Conservation (phyloP, 2,329 filamentous ascomycete species). For the Fusarium pseudonygamai region DNA sequence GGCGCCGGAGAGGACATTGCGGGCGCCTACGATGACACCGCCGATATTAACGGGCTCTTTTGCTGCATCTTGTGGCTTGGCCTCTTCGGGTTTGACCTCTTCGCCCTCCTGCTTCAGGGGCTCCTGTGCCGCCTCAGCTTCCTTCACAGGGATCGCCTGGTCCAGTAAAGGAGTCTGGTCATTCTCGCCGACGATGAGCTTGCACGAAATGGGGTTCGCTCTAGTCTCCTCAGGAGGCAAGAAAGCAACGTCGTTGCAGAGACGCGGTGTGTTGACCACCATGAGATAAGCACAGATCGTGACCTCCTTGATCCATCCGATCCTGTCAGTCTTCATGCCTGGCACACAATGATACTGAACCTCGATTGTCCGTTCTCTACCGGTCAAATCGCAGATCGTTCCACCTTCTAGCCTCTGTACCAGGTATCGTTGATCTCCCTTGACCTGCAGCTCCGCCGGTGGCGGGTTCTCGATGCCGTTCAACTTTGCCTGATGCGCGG, state of each 20-base stretch:
- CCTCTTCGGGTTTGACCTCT: neutral
- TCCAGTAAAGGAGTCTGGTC: slow-evolving; percentile 52
- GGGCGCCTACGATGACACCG: slow-evolving; percentile 63
- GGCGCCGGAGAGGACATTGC: slow-evolving; percentile 57
- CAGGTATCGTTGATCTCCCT: slow-evolving; percentile 85
- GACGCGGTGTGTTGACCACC: slow-evolving; percentile 87
- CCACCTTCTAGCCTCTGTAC: slow-evolving; percentile 84
- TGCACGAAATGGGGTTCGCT: slow-evolving; percentile 80
- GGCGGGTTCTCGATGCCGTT: slow-evolving; percentile 45
- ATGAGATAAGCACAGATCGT: slow-evolving; percentile 93
- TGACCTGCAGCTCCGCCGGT: slow-evolving; percentile 76
- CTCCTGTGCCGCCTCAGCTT: slow-evolving; percentile 12
- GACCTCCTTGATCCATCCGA: slow-evolving; percentile 93
- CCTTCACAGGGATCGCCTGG: slow-evolving; percentile 46
- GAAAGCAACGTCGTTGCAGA: slow-evolving; percentile 90
- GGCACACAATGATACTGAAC: slow-evolving; percentile 84
- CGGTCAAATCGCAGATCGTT: slow-evolving; percentile 87
- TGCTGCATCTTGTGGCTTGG: slow-evolving; percentile 41
- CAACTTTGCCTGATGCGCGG: slow-evolving; percentile 38
- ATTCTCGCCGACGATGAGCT: slow-evolving; percentile 68
- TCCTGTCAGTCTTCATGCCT: slow-evolving; percentile 75
- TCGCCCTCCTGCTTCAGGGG: slow-evolving; percentile 21
- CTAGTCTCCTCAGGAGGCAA: slow-evolving; percentile 80
- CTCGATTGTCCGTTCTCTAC: slow-evolving; percentile 82
- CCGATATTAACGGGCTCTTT: slow-evolving; percentile 58